Evolutionary conservation across 2,329 filamentous ascomycete species (phyloP), one percentile per base, ranked within the genome.

Genomic region (Ambrosiella beaveri): DNA sequence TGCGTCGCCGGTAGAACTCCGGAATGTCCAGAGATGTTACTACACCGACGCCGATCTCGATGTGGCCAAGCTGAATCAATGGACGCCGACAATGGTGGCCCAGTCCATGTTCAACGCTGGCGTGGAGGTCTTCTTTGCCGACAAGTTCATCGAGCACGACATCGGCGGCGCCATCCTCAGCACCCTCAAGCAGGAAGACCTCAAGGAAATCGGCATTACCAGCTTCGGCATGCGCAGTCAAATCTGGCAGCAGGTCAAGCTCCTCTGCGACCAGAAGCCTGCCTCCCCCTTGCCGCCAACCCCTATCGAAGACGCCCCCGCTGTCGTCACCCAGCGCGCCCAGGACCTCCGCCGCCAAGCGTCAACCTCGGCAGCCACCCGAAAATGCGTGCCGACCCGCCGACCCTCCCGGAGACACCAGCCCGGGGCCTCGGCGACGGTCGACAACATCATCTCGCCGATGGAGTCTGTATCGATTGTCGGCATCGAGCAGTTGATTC

Each of bases 101-200:
- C 82, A 86, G 66, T 93, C 87, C 80, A 93, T 96, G 88, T 79
- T 84, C 65, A 81, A 88, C 68, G 80, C 83, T 50, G 88, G 87
- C 64, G 82, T 95, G 67, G 90, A 95, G 67, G 73, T 81, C 56
- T 73, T 77, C 6, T 77, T 91, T 55, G 84, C 93, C 9, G 84
- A 94, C 65, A 87, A 85, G 64, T 96, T 98, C 65, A 78, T 90
- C 62, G 80, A 85, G 65, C 94, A 98, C 68, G 91, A 98, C 67
- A 96, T 98, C 68, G 88, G 85, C 35, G 91, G 91, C 12, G 77
- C 82, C 3, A 87, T 97, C 58, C 74, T 97, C 17, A 82, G 95
- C 56, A 89, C 91, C n/a, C 74, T 98, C 49, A 89, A 95, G 66
- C 90, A 91, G 64, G 88, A 95, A 62, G 90, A 93, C 65, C 73